Evolutionary conservation across 2,329 filamentous ascomycete species (phyloP).

Genomic region (Cordyceps cicadae): DNA sequence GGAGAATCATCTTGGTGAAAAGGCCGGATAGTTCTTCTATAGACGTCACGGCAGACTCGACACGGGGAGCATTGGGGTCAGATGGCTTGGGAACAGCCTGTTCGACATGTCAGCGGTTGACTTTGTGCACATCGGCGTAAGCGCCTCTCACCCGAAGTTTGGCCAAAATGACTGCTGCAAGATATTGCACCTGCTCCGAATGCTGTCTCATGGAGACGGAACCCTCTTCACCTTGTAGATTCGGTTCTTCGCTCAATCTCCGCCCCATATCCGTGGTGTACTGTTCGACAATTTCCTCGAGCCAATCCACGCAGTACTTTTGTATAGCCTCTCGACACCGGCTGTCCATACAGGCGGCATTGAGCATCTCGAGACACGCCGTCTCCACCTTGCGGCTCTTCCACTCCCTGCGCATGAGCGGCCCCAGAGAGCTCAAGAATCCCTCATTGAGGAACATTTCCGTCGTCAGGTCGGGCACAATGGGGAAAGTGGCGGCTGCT

Average conservation of each 20-base stretch:
- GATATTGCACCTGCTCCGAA: slow-evolving; percentile 52
- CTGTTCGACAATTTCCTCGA: slow-evolving; percentile 74
- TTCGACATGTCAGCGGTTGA: slow-evolving; percentile 34
- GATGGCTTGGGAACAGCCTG: slow-evolving; percentile 45
- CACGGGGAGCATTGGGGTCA: slow-evolving; percentile 33
- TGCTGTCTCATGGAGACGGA: slow-evolving; percentile 54
- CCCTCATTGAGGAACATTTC: slow-evolving; percentile 81
- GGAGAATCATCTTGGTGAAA: slow-evolving; percentile 59
- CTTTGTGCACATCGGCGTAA: background rate
- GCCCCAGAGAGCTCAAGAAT: slow-evolving; percentile 69
- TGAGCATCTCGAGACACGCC: slow-evolving; percentile 80
- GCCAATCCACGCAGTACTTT: slow-evolving; percentile 78
- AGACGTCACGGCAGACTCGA: slow-evolving; percentile 48
- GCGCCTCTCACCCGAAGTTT: slow-evolving; percentile 49
- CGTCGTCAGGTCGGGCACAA: slow-evolving; percentile 67
- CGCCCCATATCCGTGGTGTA: slow-evolving; percentile 50
- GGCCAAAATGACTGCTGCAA: slow-evolving; percentile 67
- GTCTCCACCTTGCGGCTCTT: slow-evolving; percentile 82
- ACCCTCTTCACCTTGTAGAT: slow-evolving; percentile 49
- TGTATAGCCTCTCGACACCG: slow-evolving; percentile 74
- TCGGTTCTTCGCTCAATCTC: slow-evolving; percentile 43
- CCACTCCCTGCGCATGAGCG: slow-evolving; percentile 69
- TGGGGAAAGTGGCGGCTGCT: slow-evolving; percentile 79
- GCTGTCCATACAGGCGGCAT: slow-evolving; percentile 80
- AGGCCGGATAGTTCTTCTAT: slow-evolving; percentile 58